phyloP scores from a whole-genome alignment of 345 rosid species.

The Triadica sebifera region DNA sequence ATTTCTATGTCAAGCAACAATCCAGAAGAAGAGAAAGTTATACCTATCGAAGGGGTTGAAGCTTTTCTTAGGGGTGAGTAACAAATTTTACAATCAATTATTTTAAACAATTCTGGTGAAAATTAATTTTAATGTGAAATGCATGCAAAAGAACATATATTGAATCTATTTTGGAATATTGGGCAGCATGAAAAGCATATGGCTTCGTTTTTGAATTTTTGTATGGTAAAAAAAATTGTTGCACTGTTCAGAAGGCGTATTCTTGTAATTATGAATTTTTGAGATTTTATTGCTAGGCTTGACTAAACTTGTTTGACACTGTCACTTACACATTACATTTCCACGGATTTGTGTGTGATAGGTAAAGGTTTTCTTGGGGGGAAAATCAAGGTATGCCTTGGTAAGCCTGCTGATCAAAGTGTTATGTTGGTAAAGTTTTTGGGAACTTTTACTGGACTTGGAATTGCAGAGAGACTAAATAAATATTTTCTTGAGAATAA shows the following conservation, averaged over 20 bases:
- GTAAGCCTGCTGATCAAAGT: constrained; percentile 58
- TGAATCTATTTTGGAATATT: background rate
- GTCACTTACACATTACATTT: background rate
- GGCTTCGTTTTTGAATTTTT: background rate
- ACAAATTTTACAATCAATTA: background rate
- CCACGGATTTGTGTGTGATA: constrained; percentile 5
- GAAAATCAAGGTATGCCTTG: constrained; percentile 47
- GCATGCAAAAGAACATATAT: background rate
- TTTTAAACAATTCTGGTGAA: background rate
- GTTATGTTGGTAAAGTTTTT: constrained; percentile 47
- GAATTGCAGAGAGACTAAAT: constrained; percentile 46
- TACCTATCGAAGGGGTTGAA: constrained; percentile 46
- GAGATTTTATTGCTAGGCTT: background rate
- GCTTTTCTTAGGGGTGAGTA: constrained; percentile 49
- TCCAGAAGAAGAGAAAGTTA: constrained; percentile 49
- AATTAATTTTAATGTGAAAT: background rate
- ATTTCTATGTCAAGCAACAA: constrained; percentile 47
- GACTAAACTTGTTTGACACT: background rate
- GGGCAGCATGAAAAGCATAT: too few relatives aligned
- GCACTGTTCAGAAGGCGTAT: background rate
- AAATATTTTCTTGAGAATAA: constrained; percentile 41
- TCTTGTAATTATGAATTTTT: background rate
- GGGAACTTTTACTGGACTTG: constrained; percentile 49
- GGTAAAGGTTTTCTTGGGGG: constrained; percentile 46
- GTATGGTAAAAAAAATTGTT: background rate